Evolutionary conservation across 306 rosid genomes (phyloP).

Genomic region (Quercus robur): DNA sequence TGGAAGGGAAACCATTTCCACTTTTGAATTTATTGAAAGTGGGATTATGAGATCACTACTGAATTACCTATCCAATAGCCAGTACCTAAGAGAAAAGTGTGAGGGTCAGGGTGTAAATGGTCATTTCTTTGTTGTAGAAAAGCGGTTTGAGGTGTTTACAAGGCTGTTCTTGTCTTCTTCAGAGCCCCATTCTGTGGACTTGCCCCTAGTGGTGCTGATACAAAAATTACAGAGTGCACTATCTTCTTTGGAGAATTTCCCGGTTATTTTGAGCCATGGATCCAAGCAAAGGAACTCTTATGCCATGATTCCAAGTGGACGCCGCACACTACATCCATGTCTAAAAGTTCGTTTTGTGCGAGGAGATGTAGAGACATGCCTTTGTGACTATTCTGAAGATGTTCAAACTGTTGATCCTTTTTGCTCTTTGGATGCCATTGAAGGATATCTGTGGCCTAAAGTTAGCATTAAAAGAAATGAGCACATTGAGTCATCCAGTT

Average conservation of each 20-base stretch:
- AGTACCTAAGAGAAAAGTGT: slow-evolving; percentile 39
- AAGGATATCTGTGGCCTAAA: slow-evolving; percentile 75
- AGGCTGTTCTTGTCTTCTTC: slow-evolving; percentile 50
- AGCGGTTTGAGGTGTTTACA: slow-evolving; percentile 77
- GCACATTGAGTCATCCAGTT: slow-evolving; percentile 27
- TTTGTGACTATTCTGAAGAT: slow-evolving; percentile 56
- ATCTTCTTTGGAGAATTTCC: slow-evolving; percentile 83
- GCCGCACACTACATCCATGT: slow-evolving; percentile 60
- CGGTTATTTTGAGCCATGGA: slow-evolving; percentile 64
- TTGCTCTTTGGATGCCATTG: slow-evolving; percentile 68
- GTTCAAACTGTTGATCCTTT: slow-evolving; percentile 73
- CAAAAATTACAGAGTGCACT: slow-evolving; percentile 72
- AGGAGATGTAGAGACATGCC: slow-evolving; percentile 67
- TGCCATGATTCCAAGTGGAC: slow-evolving; percentile 67
- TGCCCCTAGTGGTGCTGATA: slow-evolving; percentile 52
- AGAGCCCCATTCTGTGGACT: slow-evolving; percentile 40
- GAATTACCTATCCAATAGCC: slow-evolving; percentile 67
- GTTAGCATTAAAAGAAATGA: slow-evolving; percentile 37
- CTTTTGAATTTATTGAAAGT: slow-evolving; percentile 95
- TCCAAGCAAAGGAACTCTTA: slow-evolving; percentile 55
- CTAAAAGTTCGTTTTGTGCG: slow-evolving; percentile 67
- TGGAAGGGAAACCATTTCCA: slow-evolving; percentile 84
- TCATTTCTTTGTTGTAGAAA: slow-evolving; percentile 46
- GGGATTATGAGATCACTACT: slow-evolving; percentile 77
- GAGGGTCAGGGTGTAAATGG: slow-evolving; percentile 27